Conservation (phyloP, 2,329 filamentous ascomycete species). For the Neofusicoccum laricinum region DNA sequence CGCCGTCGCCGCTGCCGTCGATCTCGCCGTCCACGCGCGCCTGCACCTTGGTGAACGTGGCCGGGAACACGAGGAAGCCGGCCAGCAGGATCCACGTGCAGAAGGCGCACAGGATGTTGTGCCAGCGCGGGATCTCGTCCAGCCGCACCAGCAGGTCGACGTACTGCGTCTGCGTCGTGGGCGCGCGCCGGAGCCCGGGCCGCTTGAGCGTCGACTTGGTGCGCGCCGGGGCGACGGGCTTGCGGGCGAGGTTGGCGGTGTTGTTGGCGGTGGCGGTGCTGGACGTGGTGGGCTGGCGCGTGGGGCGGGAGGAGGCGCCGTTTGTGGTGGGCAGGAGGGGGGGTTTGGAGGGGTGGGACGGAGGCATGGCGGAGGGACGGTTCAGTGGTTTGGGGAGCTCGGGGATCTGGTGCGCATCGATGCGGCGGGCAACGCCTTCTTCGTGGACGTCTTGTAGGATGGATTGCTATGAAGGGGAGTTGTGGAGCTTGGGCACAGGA, state of each 20-base stretch:
- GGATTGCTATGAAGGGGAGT: neutral
- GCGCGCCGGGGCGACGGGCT: neutral
- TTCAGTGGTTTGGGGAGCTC: too few species aligned
- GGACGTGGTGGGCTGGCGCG: neutral
- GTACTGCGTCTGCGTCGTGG: neutral
- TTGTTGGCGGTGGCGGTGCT: neutral
- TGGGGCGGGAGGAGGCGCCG: neutral
- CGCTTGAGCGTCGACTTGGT: neutral
- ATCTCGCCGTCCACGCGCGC: constrained; percentile 27
- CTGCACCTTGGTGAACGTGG: constrained; percentile 49
- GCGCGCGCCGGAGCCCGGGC: neutral
- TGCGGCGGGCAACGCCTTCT: too few species aligned
- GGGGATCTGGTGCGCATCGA: too few species aligned
- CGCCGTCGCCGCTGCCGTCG: constrained; percentile 24
- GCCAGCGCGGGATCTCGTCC: constrained; percentile 44
- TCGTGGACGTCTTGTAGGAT: neutral
- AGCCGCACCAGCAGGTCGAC: constrained; percentile 46
- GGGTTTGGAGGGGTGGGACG: neutral
- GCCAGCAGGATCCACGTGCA: constrained; percentile 52
- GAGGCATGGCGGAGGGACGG: neutral
- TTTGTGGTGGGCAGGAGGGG: neutral
- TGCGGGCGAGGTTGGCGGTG: neutral
- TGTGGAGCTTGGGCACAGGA: neutral
- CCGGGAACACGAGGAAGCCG: constrained; percentile 53
- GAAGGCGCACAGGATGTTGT: constrained; percentile 48